Evolutionary conservation across 805 yeast genomes (phyloP), one percentile per base, ranked within the genome.

Genomic region (Metschnikowia lunata): DNA sequence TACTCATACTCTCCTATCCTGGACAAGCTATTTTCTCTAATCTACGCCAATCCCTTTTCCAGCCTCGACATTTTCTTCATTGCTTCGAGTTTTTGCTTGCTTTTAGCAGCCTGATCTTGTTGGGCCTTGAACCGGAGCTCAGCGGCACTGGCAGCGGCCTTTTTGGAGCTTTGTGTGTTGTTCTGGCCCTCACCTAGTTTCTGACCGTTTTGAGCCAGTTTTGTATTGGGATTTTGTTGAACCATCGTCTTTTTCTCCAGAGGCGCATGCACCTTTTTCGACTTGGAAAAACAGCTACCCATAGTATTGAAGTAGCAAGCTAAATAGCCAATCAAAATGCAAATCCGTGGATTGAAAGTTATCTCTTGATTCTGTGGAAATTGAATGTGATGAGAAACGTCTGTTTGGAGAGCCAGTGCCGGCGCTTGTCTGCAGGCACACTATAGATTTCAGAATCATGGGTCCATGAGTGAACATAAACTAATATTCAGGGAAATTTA

Each of bases 141-240:
- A 1, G 75, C 75, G 7, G 76, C 76, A 34, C 48, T 51, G 6
- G 73, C 75, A 2, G 63, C 71, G 2, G 73, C 73, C 15, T 55
- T 63, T 14, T 64, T 52, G 15, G 50, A 40, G 18, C 28, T 28
- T 37, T 36, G 47, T 26, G 36, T 32, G 23, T 18, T 18, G 6
- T 41, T 32, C 37, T 40, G 14, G 9, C 36, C 39, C 34, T 43
- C 51, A 12, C 61, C 58, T 15, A 59, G 47, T 36, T 42, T 45
- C n/a, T 48, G 53, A 8, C 61, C 62, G 18, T 29, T 29, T 9
- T 12, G 11, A 5, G 47, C 32, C 13, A 18, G 23, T 18, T 3
- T 34, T 7, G n/a, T 26, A n/a, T 12, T 34, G 36, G 35, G 13
- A 23, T 36, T 15, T 10, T 26, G 35, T 18, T 39, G 15, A 6